phyloP scores from a whole-genome alignment of 805 yeast genomes.

The Metschnikowia cubensis region DNA sequence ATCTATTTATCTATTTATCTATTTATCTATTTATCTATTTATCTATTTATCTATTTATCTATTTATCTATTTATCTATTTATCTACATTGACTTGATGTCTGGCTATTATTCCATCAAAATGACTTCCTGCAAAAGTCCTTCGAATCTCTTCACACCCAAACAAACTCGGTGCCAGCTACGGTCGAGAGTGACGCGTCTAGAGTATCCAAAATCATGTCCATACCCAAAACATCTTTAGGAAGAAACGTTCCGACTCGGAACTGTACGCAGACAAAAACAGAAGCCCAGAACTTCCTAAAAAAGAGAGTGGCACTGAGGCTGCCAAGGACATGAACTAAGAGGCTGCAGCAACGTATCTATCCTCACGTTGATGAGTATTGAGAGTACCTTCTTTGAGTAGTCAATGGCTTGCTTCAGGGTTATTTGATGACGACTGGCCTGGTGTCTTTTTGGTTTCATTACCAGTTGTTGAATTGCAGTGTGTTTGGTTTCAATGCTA shows the following conservation, averaged over 20 bases:
- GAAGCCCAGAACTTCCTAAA: not conserved
- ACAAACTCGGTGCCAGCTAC: slow-evolving; percentile 9
- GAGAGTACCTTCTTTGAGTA: not conserved
- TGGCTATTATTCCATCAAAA: not conserved
- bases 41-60: too few relatives aligned
- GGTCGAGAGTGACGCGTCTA: not conserved
- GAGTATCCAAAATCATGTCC: slow-evolving; percentile 2
- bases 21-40: too few relatives aligned
- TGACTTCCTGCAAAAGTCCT: slow-evolving; percentile 11
- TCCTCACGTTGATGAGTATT: slow-evolving; percentile 4
- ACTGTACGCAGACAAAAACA: not conserved
- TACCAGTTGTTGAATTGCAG: too few relatives aligned
- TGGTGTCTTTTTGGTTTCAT: too few relatives aligned
- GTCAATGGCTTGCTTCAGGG: not conserved
- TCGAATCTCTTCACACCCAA: slow-evolving; percentile 6
- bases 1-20: too few relatives aligned
- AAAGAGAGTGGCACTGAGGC: not conserved
- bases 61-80: too few relatives aligned
- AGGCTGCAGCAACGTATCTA: slow-evolving; percentile 8
- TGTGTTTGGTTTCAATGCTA: too few relatives aligned
- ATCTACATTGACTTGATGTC: too few relatives aligned
- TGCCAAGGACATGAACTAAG: slow-evolving; percentile 4
- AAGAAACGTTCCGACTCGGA: not conserved
- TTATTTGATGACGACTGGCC: not conserved
- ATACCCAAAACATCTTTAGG: slow-evolving; percentile 2